Percentiles rank a stretch among this genome's conserved stretches.
Evolutionary conservation across 2,329 filamentous ascomycete genomes (phyloP).

Genomic region (Knufia petricola): DNA sequence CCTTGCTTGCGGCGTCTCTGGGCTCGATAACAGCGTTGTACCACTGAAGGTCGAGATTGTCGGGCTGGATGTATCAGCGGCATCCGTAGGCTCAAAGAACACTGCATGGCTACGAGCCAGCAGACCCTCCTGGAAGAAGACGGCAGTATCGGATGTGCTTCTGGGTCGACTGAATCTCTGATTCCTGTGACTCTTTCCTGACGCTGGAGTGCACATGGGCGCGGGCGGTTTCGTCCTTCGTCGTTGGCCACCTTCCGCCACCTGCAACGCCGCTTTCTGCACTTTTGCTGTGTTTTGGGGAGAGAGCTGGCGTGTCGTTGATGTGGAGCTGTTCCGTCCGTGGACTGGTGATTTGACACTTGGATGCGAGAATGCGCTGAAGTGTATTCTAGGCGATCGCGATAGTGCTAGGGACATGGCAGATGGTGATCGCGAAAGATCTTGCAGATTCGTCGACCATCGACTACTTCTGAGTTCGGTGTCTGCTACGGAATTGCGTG

Average conservation of each 20-base stretch:
- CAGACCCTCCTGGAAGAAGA: not conserved
- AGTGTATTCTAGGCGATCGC: slow-evolving; percentile 4
- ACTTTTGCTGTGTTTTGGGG: not conserved
- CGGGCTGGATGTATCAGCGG: not conserved
- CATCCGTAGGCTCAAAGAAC: not conserved
- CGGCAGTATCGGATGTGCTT: not conserved
- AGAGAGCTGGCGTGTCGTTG: not conserved
- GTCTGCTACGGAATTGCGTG: slow-evolving; percentile 7
- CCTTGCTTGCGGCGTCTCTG: slow-evolving; percentile 1
- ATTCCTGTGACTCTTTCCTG: not conserved
- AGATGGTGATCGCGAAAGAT: not conserved
- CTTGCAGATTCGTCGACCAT: slow-evolving; percentile 7
- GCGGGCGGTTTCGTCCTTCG: not conserved
- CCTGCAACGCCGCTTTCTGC: not conserved
- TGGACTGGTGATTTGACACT: not conserved
- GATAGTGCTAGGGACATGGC: not conserved
- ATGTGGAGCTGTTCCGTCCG: not conserved
- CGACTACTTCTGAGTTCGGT: slow-evolving; percentile 3
- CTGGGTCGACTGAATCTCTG: not conserved
- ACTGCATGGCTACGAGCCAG: slow-evolving; percentile 3
- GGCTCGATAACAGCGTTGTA: not conserved
- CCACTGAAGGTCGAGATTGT: slow-evolving; percentile 1
- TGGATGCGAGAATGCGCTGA: not conserved
- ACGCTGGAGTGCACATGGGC: not conserved
- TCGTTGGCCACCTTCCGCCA: not conserved